Evolutionary conservation across 495 filamentous ascomycete species (phyloP), one percentile per base, ranked within the genome.

Genomic region (Annulohypoxylon moriforme): DNA sequence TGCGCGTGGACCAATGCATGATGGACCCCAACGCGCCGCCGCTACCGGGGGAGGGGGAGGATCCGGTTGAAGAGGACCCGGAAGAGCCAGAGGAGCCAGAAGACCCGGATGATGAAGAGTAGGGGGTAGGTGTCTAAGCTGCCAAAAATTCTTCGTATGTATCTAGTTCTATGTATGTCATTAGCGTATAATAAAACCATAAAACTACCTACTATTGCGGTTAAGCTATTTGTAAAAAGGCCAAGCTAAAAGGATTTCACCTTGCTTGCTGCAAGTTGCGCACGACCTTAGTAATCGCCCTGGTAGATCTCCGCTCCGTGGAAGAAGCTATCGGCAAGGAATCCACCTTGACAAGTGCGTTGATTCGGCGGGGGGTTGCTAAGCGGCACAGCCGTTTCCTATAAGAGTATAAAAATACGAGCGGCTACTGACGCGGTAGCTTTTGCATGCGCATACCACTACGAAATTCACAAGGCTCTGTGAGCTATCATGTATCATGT

Each of bases 1-100:
- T 94, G 92, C 83, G 92, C 18, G 88, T 94, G 50, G 92, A 94
- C 76, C 91, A 93, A 81, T 94, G 92, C 75, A 77, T 94, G 84
- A 85, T 87, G 82, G 92, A 93, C 79, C 89, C 88, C 5, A 81
- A 85, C 53, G 89, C 89, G 55, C 90, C 91, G 18, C 81, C 88
- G 16, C 67, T 92, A 73, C 74, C 67, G n/a, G 67, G 63, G 11
- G 71, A 70, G 50, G 71, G 67, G 50, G 24, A 69, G 14, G 36
- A 36, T 1, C 34, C 34, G 27, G 27, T 29, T 6, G 27, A 29
- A 8, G 34, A 36, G 8, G 34, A 40, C 11, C 36, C 36, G 34
- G 34, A 36, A 13, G 34, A 40, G 11, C 36, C 36, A n/a, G 36
- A 40, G 13, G 36, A 40, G 13, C 36, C 36, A 20, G 40, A 44